Evolutionary conservation across 208 protist genomes (phyloP), one percentile per base, ranked within the genome.

Genomic region (Leishmania amazonensis): DNA sequence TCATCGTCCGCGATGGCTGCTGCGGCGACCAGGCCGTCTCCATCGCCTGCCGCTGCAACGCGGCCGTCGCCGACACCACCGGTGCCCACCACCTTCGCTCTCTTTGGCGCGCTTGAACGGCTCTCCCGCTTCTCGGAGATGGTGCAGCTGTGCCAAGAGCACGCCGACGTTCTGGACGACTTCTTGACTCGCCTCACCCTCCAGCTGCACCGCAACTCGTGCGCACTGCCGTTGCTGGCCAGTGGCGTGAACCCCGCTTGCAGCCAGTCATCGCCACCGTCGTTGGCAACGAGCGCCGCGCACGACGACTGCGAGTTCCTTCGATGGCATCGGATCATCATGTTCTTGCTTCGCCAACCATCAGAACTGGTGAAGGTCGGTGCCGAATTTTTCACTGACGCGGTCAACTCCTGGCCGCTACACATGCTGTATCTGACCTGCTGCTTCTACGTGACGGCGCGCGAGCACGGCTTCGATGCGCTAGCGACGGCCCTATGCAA

Each of bases 31-130:
- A 62, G 5, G 7, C 24, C 57, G 6, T 68, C 31, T 68, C 31
- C 62, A 68, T 24, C 13, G 31, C 31, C 54, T 31, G 42, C 64
- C 47, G 47, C 47, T 35, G 47, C 49, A 17, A 42, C 76, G 76
- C 24, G 47, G 67, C 49, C 21, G 47, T 31, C 47, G 31, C 70
- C 72, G 9, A 57, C 62, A 13, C 72, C 71, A 58, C 47, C 64
- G 64, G 73, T 65, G 53, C 78, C 70, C 7, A 65, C 80, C 4
- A 79, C 92, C 24, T 96, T 96, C 85, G 88, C 80, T n/a, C 83
- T 96, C 24, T 96, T 96, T 85, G 87, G 90, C 19, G 87, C 85
- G 24, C 78, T 96, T 15, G 91, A 95, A 81, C 89, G 89, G 21
- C 77, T 71, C 42, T 86, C 83, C 3, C 82, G 83, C 70, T 93